Evolutionary conservation across 2,329 filamentous ascomycete species (phyloP), one percentile per base, ranked within the genome.

Genomic region (Dactylellina cionopaga): DNA sequence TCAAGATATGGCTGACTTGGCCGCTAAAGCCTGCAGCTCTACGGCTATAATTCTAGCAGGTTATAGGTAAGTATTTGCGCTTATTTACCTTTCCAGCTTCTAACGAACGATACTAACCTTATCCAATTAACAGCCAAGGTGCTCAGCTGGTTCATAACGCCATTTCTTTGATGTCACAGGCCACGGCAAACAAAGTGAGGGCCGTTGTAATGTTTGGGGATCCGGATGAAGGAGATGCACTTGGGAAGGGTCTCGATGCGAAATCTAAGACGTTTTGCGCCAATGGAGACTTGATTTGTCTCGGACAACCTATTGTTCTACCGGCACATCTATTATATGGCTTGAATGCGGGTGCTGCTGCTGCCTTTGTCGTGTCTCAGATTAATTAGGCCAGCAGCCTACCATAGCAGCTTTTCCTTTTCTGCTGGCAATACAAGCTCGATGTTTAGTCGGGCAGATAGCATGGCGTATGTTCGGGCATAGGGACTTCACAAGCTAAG

Each of bases 131-230:
- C 49, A 77, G 76, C 7, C 78, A 79, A 55, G 78, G 78, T 25
- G 77, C 74, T 2, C 78, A 79, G 71, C 58, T 79, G 17, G 75
- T 78, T 17, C 77, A 78, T 63, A 78, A 77, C 27, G 77, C 78
- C 11, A 76, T 76, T 7, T 46, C 35, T 10, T 29, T 74, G 5
- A 66, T 79, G 15, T 60, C 76, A n/a, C 39, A 71, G 5, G 33
- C 66, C 1, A 63, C 49, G 2, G 71, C 77, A 71, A 74, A 75
- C 17, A 74, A 74, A 10, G 72, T 79, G 59, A 75, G 56, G 55
- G 75, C 77, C 1, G 76, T 77, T 5, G 76, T 79, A 2, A 76
- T 77, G n/a, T 79, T 79, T 39, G 78, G 78, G 11, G 77, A 78
- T 52, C 78, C 78, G 9, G 66, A 63, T 2, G 44, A 43, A 10